Evolutionary conservation across 108 stramenopile species (phyloP).

Genomic region (Skeletonema menzelii): DNA sequence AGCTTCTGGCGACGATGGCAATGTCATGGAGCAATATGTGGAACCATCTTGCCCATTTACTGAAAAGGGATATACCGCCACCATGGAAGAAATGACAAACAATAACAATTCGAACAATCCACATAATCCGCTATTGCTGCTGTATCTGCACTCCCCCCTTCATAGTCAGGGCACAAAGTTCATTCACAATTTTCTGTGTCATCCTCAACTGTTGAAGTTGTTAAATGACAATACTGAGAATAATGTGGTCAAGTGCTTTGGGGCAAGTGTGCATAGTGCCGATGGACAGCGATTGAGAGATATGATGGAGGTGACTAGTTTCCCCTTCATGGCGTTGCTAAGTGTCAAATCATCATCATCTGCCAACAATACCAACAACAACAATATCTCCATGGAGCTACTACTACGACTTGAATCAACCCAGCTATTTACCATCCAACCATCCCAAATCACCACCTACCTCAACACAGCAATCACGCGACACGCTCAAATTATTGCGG

Average conservation of each 20-base stretch:
- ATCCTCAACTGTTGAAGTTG: constrained; percentile 51
- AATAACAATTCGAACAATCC: neutral
- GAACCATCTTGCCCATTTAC: constrained; percentile 53
- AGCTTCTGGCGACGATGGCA: neutral
- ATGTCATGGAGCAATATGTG: constrained; percentile 35
- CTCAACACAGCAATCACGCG: constrained; percentile 53
- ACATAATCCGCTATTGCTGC: constrained; percentile 50
- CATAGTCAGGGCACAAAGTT: constrained; percentile 47
- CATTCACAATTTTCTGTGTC: constrained; percentile 53
- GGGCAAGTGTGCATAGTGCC: constrained; percentile 68
- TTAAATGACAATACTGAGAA: constrained; percentile 22
- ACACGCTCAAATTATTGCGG: constrained; percentile 51
- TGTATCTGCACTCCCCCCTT: constrained; percentile 76
- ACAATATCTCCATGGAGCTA: constrained; percentile 47
- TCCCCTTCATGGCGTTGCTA: constrained; percentile 70
- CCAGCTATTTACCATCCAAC: constrained; percentile 43
- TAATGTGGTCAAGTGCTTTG: constrained; percentile 39
- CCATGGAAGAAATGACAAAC: constrained; percentile 13
- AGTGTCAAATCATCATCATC: constrained; percentile 40
- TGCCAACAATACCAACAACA: neutral
- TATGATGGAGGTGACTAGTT: constrained; percentile 58
- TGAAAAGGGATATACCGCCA: constrained; percentile 40
- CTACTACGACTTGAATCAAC: constrained; percentile 66
- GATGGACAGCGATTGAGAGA: constrained; percentile 69
- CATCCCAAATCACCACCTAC: constrained; percentile 41